Base-by-base conservation (phyloP, 768 basidiomycete genomes). In the Suillus subluteus region DNA sequence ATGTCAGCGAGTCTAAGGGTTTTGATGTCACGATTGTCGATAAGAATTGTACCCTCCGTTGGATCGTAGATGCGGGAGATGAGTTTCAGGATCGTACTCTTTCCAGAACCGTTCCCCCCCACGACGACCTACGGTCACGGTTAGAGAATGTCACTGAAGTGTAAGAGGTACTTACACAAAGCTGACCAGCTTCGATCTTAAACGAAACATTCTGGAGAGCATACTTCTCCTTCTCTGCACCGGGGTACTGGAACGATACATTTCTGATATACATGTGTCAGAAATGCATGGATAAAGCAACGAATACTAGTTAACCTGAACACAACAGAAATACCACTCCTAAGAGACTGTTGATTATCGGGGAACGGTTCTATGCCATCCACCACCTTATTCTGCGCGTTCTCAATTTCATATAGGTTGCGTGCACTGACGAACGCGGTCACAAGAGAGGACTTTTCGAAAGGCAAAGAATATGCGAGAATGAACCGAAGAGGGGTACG, bases 161-260 rank as follows among this genome's bases (percentile, higher is more conserved):
- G 30, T 32, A 32, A 32, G 30, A 32, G 30, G 30, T 32, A 77
- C 88, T 50, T 75, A 91, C 91, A 73, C 92, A 92, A 58, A 94
- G 83, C 67, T 92, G 90, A 0, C 92, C 92, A 54, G 81, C 81
- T 43, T 79, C 78, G 26, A 94, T 84, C 73, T 84, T 90, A 78
- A 94, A 94, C 0, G 88, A 92, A 11, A 90, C 82, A 55, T 87
- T 79, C 4, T 73, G 79, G 40, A 94, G 75, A 1, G 91, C 91
- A 65, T 83, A 82, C 74, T n/a, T n/a, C n/a, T n/a, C n/a, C n/a
- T n/a, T n/a, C 62, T 73, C 83, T 70, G 75, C 79, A 72, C 73
- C 85, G 0, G 90, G 89, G 72, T 94, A 94, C 52, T 76, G 81
- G 78, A 93, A 94, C 4, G 86, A 89, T 4, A 94, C 92, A 66